Conservation (phyloP, 768 basidiomycete species). For the Suillus weaverae region DNA sequence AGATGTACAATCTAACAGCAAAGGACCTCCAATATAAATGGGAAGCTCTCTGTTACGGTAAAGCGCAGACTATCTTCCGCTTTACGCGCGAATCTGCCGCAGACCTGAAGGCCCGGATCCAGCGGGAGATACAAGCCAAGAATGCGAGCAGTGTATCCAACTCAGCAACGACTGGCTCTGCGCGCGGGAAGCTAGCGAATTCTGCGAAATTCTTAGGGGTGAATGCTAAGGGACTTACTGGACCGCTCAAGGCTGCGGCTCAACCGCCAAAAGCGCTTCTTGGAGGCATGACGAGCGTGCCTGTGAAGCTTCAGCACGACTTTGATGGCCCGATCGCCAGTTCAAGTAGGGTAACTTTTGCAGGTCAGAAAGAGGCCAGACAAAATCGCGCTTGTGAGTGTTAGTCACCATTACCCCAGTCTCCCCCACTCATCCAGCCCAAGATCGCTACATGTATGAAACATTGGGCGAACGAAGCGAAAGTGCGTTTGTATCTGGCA, state of each 20-base stretch:
- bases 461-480: slow-evolving; percentile 82
- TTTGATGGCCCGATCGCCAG: slow-evolving; percentile 18
- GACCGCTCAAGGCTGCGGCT: background rate
- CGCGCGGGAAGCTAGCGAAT: slow-evolving; percentile 3
- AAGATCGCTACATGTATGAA: slow-evolving; percentile 95
- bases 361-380: slow-evolving; percentile 31
- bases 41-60: slow-evolving; percentile 50
- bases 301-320: slow-evolving; percentile 4
- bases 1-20: slow-evolving; percentile 55
- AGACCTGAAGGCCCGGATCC: slow-evolving; percentile 42
- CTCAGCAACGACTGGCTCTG: background rate
- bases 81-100: slow-evolving; percentile 52
- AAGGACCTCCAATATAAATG: slow-evolving; percentile 64
- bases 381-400: slow-evolving; percentile 53
- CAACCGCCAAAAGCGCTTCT: background rate
- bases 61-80: slow-evolving; percentile 36
- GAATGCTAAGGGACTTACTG: background rate
- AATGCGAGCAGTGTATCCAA: slow-evolving; percentile 26
- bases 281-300: background rate
- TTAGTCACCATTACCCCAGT: background rate
- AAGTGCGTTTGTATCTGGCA: slow-evolving; percentile 43
- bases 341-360: slow-evolving; percentile 30
- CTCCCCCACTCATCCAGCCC: background rate
- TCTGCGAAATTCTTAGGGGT: slow-evolving; percentile 16
- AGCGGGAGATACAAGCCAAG: slow-evolving; percentile 36